Conservation (phyloP, 2,329 filamentous ascomycete species). For the Pyrenophora seminiperda region DNA sequence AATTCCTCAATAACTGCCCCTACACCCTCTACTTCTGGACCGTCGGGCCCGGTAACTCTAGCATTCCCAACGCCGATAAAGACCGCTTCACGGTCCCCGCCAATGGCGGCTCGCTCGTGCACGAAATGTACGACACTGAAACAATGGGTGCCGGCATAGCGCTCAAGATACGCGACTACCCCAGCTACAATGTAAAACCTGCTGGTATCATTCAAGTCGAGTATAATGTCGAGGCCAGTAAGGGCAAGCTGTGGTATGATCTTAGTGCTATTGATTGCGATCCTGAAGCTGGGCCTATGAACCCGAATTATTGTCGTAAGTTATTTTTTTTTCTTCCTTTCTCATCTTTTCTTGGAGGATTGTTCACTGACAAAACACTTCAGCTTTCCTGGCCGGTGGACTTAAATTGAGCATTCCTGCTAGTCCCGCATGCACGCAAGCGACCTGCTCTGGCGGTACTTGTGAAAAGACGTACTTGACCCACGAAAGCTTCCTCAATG, state of each 20-base stretch:
- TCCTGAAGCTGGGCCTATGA: background rate
- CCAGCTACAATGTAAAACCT: constrained; percentile 19
- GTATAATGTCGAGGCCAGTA: constrained; percentile 21
- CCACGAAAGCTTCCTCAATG: constrained; percentile 21
- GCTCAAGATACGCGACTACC: constrained; percentile 33
- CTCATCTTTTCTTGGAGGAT: background rate
- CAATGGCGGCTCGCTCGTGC: constrained; percentile 5
- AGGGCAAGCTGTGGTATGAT: constrained; percentile 28
- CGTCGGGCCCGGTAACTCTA: constrained; percentile 13
- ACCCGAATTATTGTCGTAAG: constrained; percentile 25
- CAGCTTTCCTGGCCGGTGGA: constrained; percentile 26
- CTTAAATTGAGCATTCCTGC: constrained; percentile 19
- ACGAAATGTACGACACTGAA: constrained; percentile 20
- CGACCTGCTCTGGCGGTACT: constrained; percentile 11
- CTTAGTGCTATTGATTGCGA: constrained; percentile 30
- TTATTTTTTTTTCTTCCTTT: background rate
- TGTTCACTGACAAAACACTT: background rate
- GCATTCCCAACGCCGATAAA: constrained; percentile 11
- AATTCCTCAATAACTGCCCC: constrained; percentile 31
- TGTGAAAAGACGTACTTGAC: constrained; percentile 24
- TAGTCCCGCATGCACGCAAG: constrained; percentile 9
- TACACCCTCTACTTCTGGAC: constrained; percentile 30
- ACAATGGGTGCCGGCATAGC: constrained; percentile 14
- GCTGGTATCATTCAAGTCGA: constrained; percentile 33
- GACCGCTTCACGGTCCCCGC: constrained; percentile 15